Percentiles rank a stretch among this genome's conserved stretches.
phyloP scores from a whole-genome alignment of 2,329 filamentous ascomycete genomes.

The Amauroascus verrucosus region DNA sequence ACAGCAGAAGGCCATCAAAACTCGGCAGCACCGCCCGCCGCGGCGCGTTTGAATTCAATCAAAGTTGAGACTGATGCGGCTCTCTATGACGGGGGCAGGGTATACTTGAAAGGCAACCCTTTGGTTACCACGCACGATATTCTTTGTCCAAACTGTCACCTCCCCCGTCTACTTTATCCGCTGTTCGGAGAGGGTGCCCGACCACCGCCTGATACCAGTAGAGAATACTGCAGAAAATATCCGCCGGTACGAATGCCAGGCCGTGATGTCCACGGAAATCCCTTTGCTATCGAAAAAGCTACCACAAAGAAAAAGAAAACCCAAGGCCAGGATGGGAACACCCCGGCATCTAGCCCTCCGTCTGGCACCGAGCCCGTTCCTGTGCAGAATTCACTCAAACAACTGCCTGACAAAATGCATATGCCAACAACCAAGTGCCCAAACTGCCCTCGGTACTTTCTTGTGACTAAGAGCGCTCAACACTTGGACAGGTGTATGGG shows the following conservation, averaged over 20 bases:
- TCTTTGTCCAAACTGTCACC: conserved; percentile 50
- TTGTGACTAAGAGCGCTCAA: conserved; percentile 51
- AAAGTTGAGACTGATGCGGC: conserved; percentile 43
- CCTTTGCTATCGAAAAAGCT: conserved; percentile 32
- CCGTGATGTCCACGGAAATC: conserved; percentile 52
- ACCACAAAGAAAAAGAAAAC: conserved; percentile 40
- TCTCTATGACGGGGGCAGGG: conserved; percentile 43
- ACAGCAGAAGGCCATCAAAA: conserved; percentile 24
- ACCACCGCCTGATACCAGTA: conserved; percentile 40
- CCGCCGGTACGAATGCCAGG: conserved; percentile 49
- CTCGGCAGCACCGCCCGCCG: conserved; percentile 26
- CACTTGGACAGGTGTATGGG: conserved; percentile 53
- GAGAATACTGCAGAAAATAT: conserved; percentile 50
- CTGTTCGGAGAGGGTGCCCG: conserved; percentile 42
- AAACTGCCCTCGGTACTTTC: conserved; percentile 50
- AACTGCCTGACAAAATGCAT: conserved; percentile 25
- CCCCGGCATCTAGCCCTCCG: conserved; percentile 28
- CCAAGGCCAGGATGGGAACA: conserved; percentile 26
- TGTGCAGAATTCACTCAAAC: conserved; percentile 23
- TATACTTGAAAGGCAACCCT: conserved; percentile 48
- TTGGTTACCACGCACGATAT: conserved; percentile 50
- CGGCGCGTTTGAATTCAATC: conserved; percentile 27
- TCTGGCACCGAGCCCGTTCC: conserved; percentile 23
- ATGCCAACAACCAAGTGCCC: conserved; percentile 44
- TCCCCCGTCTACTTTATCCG: conserved; percentile 50